Percentiles rank a stretch among this genome's conserved stretches.
Evolutionary conservation across 805 yeast genomes (phyloP).

Genomic region (Wickerhamomyces ciferrii): DNA sequence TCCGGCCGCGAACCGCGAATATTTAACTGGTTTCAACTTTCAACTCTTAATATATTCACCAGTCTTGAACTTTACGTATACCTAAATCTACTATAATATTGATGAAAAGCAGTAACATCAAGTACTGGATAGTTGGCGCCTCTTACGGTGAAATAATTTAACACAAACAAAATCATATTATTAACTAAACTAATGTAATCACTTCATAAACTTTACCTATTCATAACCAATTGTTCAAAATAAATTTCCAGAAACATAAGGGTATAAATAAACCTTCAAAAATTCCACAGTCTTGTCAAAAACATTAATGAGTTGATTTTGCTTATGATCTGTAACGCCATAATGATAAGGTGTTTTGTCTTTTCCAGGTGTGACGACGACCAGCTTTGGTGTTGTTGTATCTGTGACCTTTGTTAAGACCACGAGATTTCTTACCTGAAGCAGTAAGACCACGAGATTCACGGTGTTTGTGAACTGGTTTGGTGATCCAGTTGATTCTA

Average conservation of each 20-base stretch:
- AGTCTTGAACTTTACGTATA: too few relatives aligned
- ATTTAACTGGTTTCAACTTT: too few relatives aligned
- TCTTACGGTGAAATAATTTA: too few relatives aligned
- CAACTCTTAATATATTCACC: too few relatives aligned
- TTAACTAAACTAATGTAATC: neutral
- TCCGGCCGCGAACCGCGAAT: too few relatives aligned
- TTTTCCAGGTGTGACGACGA: slow-evolving; percentile 99
- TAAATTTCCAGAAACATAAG: too few relatives aligned
- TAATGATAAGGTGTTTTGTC: slow-evolving; percentile 95
- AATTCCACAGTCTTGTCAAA: neutral
- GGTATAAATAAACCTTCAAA: neutral
- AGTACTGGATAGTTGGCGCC: too few relatives aligned
- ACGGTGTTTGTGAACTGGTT: slow-evolving; percentile 99
- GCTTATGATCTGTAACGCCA: slow-evolving; percentile 91
- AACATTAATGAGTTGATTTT: neutral
- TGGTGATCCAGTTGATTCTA: slow-evolving; percentile 98
- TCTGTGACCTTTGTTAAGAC: slow-evolving; percentile 99
- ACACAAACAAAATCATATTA: neutral
- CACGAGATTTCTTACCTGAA: slow-evolving; percentile 98
- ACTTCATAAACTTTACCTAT: neutral
- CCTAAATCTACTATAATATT: too few relatives aligned
- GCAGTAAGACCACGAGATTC: slow-evolving; percentile 99
- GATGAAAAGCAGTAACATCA: too few relatives aligned
- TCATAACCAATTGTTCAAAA: neutral
- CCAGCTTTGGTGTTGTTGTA: slow-evolving; percentile 98